Conservation (phyloP, 768 basidiomycete genomes). For the Leccinum aurantiacum region DNA sequence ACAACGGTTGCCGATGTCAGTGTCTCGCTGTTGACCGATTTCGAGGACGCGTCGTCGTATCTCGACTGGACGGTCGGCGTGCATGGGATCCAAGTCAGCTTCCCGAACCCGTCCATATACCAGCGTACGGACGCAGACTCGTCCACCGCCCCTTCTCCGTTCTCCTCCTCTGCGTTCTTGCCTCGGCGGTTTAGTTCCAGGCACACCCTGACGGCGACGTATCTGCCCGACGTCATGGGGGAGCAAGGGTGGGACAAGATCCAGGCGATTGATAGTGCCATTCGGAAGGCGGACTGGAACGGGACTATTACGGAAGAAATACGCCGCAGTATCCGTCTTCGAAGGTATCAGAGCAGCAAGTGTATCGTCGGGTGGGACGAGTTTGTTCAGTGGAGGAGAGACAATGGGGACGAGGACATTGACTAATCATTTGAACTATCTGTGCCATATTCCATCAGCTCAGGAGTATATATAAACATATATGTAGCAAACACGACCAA, state of each 20-base stretch:
- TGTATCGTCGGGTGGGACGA: conserved; percentile 73
- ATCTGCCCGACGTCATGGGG: conserved; percentile 88
- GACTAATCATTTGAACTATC: conserved; percentile 11
- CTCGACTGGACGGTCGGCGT: conserved; percentile 92
- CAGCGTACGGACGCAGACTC: conserved; percentile 37
- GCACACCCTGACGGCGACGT: conserved; percentile 79
- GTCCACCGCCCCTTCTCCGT: conserved; percentile 45
- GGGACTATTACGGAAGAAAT: conserved; percentile 81
- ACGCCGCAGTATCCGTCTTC: conserved; percentile 69
- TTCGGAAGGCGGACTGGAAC: conserved; percentile 90
- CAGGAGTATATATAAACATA: neutral
- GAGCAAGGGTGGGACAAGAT: conserved; percentile 94
- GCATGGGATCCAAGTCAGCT: conserved; percentile 89
- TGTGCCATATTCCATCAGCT: neutral
- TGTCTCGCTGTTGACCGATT: conserved; percentile 90
- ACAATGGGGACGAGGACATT: conserved; percentile 41
- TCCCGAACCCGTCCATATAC: conserved; percentile 74
- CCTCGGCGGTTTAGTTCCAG: conserved; percentile 53
- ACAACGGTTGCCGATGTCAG: conserved; percentile 38
- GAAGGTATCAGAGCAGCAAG: conserved; percentile 78
- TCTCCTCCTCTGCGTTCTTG: conserved; percentile 63
- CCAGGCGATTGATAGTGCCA: conserved; percentile 88
- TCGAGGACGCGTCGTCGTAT: conserved; percentile 80
- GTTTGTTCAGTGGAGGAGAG: conserved; percentile 71
- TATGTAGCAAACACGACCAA: neutral